phyloP scores from a whole-genome alignment of 352 stramenopile species.

The Phytophthora podocarpi region DNA sequence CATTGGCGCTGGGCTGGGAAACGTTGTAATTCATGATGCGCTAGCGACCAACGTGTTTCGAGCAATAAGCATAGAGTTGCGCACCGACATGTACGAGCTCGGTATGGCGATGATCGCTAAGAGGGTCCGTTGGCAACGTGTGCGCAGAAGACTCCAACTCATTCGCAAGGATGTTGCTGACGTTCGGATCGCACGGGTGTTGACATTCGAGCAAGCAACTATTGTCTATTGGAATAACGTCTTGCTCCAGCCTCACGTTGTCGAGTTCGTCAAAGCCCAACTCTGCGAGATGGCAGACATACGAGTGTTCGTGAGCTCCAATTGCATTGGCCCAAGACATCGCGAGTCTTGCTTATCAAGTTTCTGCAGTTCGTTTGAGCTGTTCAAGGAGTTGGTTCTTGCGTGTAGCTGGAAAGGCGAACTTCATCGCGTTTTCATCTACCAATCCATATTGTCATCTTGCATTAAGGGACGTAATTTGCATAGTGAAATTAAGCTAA shows the following conservation, averaged over 20 bases:
- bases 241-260: background rate
- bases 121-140: background rate
- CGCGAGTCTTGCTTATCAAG: background rate
- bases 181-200: background rate
- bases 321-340: background rate
- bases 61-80: too few relatives aligned
- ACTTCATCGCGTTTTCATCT: too few relatives aligned
- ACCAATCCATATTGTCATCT: background rate
- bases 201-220: background rate
- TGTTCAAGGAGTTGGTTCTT: background rate
- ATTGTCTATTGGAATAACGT: slow-evolving; percentile 11
- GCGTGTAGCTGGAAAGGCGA: slow-evolving; percentile 1
- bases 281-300: background rate
- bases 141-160: too few relatives aligned
- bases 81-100: too few relatives aligned
- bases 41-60: too few relatives aligned
- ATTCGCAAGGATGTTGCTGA: background rate
- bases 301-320: background rate
- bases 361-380: background rate
- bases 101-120: too few relatives aligned
- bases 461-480: background rate
- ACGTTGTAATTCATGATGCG: too few relatives aligned
- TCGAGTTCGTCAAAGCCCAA: slow-evolving; percentile 1
- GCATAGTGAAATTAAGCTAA: slow-evolving; percentile 6
- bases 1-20: too few relatives aligned